Conservation (phyloP, 768 basidiomycete species). For the Mycena maculata region DNA sequence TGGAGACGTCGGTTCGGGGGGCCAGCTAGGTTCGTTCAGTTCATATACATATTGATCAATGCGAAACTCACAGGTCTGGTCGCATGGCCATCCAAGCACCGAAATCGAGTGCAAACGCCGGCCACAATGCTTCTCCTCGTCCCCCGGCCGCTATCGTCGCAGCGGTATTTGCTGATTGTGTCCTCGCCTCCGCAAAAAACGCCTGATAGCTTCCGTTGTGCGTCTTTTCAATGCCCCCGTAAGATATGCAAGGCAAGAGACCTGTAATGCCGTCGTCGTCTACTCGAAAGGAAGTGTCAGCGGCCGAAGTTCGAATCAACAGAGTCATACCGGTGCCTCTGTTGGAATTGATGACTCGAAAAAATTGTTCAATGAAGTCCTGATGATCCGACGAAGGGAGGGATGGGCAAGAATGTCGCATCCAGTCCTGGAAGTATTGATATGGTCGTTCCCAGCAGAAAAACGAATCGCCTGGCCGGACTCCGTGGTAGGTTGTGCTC, state of each 20-base stretch:
- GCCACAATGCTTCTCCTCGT: slow-evolving; percentile 2
- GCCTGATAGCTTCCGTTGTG: not conserved
- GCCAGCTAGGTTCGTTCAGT: not conserved
- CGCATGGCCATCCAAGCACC: slow-evolving; percentile 7
- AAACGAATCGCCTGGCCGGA: not conserved
- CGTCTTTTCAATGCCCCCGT: slow-evolving; percentile 2
- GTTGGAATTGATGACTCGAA: not conserved
- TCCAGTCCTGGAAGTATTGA: slow-evolving; percentile 5
- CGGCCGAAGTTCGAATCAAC: not conserved
- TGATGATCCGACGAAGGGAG: not conserved
- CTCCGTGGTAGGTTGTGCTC: not conserved
- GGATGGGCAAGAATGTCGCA: not conserved
- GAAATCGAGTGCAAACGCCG: not conserved
- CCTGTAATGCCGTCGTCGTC: not conserved
- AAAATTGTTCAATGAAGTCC: not conserved
- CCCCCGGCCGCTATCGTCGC: slow-evolving; percentile 1
- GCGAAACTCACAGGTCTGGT: slow-evolving; percentile 4
- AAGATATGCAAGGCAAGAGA: not conserved
- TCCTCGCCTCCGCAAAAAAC: not conserved
- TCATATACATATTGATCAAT: not conserved
- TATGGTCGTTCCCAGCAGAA: slow-evolving; percentile 19
- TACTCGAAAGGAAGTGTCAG: not conserved
- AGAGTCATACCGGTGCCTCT: not conserved
- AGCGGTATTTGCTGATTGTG: not conserved
- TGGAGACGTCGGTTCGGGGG: not conserved